phyloP scores from a whole-genome alignment of 2,329 filamentous ascomycete genomes.

The Microsporum audouinii region DNA sequence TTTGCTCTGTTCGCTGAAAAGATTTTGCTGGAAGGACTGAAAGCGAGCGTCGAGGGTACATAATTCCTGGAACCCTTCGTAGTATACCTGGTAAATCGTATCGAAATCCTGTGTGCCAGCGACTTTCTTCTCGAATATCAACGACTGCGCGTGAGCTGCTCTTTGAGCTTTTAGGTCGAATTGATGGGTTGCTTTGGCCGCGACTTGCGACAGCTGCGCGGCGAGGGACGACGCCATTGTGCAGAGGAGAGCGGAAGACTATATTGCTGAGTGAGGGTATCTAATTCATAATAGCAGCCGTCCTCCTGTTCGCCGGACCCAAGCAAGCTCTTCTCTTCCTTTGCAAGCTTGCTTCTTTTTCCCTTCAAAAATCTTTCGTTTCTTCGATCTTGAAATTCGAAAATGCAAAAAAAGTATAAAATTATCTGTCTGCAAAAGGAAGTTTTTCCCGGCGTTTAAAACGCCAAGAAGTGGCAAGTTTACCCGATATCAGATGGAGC shows the following conservation, averaged over 20 bases:
- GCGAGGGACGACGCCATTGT: conserved; percentile 76
- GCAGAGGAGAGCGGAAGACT: conserved; percentile 4
- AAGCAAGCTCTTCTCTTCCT: not conserved
- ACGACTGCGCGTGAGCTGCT: conserved; percentile 79
- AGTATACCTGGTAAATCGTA: conserved; percentile 73
- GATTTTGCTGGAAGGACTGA: conserved; percentile 56
- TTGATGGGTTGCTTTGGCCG: conserved; percentile 76
- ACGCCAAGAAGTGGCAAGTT: conserved; percentile 13
- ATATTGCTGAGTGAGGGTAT: conserved; percentile 2
- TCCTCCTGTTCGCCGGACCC: not conserved
- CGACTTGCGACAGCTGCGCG: conserved; percentile 86
- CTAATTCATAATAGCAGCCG: conserved; percentile 1
- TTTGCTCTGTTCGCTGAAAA: conserved; percentile 93
- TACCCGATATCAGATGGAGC: conserved; percentile 10
- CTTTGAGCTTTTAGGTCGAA: conserved; percentile 90
- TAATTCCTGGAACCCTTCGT: conserved; percentile 81
- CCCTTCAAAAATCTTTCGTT: not conserved
- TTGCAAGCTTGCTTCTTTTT: not conserved
- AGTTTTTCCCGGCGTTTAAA: conserved; percentile 18
- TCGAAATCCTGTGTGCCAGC: conserved; percentile 85
- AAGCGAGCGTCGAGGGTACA: conserved; percentile 79
- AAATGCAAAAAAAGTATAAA: conserved; percentile 12
- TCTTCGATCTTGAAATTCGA: not conserved
- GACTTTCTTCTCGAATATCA: conserved; percentile 80
- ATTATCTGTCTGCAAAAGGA: conserved; percentile 17